phyloP scores from a whole-genome alignment of 148 eudicot genomes.

The Selenicereus undatus region DNA sequence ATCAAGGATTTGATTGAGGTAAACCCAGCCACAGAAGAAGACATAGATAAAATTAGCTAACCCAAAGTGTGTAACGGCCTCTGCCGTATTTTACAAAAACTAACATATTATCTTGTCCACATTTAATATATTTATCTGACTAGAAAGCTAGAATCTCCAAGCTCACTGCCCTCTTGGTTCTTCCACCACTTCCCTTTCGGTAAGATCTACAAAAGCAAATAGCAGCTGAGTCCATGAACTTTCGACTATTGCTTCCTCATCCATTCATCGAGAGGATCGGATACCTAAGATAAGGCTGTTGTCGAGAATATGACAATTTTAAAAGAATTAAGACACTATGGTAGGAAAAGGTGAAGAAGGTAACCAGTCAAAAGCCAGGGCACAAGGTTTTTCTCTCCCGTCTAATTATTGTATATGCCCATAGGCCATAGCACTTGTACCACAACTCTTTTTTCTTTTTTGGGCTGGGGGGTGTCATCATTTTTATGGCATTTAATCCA shows the following conservation, averaged over 20 bases:
- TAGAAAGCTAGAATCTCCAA: background rate
- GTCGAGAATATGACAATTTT: too few relatives aligned
- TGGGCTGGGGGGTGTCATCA: background rate
- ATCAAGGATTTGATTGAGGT: background rate
- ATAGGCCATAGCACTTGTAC: too few relatives aligned
- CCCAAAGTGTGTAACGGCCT: background rate
- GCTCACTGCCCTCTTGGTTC: background rate
- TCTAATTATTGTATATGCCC: too few relatives aligned
- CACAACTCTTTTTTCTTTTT: too few relatives aligned
- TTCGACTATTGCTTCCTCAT: too few relatives aligned
- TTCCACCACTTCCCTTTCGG: background rate
- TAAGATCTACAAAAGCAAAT: background rate
- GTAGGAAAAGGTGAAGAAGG: too few relatives aligned
- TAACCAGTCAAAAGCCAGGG: too few relatives aligned
- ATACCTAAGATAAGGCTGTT: background rate
- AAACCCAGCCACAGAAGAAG: background rate
- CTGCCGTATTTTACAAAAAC: too few relatives aligned
- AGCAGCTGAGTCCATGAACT: background rate
- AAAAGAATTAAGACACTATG: too few relatives aligned
- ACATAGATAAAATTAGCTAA: background rate
- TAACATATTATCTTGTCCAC: background rate
- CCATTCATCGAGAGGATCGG: background rate
- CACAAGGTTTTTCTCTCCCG: too few relatives aligned
- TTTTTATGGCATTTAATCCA: background rate
- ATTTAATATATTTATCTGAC: background rate